phyloP scores from a whole-genome alignment of 2,329 filamentous ascomycete genomes.

The Aspergillus clavatus region DNA sequence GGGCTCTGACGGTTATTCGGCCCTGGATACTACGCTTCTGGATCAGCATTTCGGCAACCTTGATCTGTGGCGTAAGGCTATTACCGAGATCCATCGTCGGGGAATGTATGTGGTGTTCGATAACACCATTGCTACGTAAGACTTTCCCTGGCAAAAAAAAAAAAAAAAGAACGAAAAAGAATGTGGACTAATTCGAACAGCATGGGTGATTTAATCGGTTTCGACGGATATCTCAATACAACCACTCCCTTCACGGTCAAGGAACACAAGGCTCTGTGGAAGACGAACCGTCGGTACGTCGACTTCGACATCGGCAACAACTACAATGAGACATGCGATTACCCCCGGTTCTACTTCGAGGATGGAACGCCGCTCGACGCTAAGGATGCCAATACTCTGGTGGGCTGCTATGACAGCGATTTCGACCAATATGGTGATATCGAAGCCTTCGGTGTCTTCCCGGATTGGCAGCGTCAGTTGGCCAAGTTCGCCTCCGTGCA shows the following conservation, averaged over 20 bases:
- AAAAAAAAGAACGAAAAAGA: background rate
- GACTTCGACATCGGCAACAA: constrained; percentile 54
- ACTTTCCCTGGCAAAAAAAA: background rate
- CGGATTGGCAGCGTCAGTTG: constrained; percentile 58
- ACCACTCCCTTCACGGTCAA: constrained; percentile 50
- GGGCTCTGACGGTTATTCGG: constrained; percentile 55
- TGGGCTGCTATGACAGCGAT: constrained; percentile 57
- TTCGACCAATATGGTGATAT: constrained; percentile 62
- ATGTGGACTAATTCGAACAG: constrained; percentile 1
- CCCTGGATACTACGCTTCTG: constrained; percentile 58
- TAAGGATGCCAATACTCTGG: constrained; percentile 44
- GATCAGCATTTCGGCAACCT: constrained; percentile 59
- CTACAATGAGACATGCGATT: constrained; percentile 50
- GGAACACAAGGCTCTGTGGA: constrained; percentile 56
- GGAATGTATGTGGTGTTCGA: constrained; percentile 63
- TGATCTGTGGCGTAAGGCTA: constrained; percentile 51
- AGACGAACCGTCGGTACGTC: constrained; percentile 49
- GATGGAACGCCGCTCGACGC: constrained; percentile 47
- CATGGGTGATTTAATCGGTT: constrained; percentile 57
- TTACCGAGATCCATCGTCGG: constrained; percentile 54
- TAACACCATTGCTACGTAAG: constrained; percentile 58
- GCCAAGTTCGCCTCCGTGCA: constrained; percentile 63
- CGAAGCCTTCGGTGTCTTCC: constrained; percentile 58
- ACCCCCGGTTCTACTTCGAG: constrained; percentile 59
- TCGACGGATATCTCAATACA: constrained; percentile 54